Evolutionary conservation across 192 early-diverging fungal genomes (phyloP).

Genomic region (Umbelopsis sp.): DNA sequence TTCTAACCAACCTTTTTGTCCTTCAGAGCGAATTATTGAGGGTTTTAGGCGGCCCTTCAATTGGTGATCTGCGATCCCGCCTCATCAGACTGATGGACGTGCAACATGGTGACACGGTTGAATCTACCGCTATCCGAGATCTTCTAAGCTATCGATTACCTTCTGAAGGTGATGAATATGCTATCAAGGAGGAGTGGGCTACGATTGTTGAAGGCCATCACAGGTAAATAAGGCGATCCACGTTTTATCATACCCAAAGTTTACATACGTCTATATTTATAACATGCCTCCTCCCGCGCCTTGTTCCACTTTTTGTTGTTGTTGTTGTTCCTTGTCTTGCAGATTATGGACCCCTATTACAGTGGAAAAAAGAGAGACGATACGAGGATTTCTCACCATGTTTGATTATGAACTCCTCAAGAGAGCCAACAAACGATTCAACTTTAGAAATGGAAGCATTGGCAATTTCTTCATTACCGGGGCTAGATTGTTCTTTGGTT

Average conservation of each 20-base stretch:
- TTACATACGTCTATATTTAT: too few relatives aligned
- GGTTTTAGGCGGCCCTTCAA: conserved; percentile 73
- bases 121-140: conserved; percentile 67
- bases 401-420: conserved; percentile 70
- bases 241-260: background rate
- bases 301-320: background rate
- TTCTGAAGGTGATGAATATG: conserved; percentile 43
- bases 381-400: conserved; percentile 70
- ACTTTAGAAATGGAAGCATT: conserved; percentile 73
- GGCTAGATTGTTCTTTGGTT: conserved; percentile 71
- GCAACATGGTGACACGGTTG: conserved; percentile 38
- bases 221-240: conserved; percentile 34
- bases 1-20: background rate
- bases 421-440: conserved; percentile 61
- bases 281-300: background rate
- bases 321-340: background rate
- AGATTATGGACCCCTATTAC: conserved; percentile 57
- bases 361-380: conserved; percentile 61
- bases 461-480: conserved; percentile 83
- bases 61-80: conserved; percentile 74
- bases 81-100: conserved; percentile 68
- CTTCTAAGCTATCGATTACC: conserved; percentile 73
- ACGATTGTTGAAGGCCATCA: conserved; percentile 75
- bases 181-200: conserved; percentile 75
- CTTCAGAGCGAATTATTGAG: conserved; percentile 63